Conservation (phyloP, 2,329 filamentous ascomycete species). For the Gliomastix tumulicola region DNA sequence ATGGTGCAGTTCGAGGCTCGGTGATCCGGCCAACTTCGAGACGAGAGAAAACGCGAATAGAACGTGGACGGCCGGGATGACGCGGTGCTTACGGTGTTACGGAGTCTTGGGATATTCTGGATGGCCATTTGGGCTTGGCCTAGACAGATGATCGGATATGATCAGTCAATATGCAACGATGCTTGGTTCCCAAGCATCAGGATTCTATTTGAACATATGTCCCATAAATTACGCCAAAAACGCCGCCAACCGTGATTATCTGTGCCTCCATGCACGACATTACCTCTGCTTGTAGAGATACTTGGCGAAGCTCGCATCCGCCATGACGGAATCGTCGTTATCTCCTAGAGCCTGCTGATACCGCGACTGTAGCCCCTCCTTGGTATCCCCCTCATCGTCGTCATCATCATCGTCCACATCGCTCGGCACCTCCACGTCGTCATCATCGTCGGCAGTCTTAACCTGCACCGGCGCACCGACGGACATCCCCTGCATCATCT, state of each 20-base stretch:
- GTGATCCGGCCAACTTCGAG: too few relatives aligned
- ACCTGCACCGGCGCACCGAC: constrained; percentile 20
- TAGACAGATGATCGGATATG: too few relatives aligned
- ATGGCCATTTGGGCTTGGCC: too few relatives aligned
- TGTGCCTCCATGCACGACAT: too few relatives aligned
- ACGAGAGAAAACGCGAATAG: constrained; percentile 4
- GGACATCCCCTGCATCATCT: constrained; percentile 90
- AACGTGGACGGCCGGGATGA: too few relatives aligned
- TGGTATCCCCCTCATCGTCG: constrained; percentile 50
- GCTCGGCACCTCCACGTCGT: constrained; percentile 46
- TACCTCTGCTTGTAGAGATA: constrained; percentile 41
- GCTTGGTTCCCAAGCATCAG: too few relatives aligned
- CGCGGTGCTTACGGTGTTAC: too few relatives aligned
- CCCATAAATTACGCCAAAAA: constrained; percentile 8
- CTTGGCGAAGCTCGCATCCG: constrained; percentile 57
- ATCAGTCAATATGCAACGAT: too few relatives aligned
- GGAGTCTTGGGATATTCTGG: too few relatives aligned
- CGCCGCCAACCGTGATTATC: too few relatives aligned
- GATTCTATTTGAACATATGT: too few relatives aligned
- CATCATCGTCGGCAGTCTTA: constrained; percentile 29
- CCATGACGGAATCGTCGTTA: constrained; percentile 41
- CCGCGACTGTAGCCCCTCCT: constrained; percentile 63
- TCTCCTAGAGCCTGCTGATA: constrained; percentile 71
- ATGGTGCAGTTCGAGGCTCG: constrained; percentile 99
- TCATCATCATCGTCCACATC: constrained; percentile 54